Evolutionary conservation across 176 grass and related monocot species (phyloP).

Genomic region (Raddia distichophylla): DNA sequence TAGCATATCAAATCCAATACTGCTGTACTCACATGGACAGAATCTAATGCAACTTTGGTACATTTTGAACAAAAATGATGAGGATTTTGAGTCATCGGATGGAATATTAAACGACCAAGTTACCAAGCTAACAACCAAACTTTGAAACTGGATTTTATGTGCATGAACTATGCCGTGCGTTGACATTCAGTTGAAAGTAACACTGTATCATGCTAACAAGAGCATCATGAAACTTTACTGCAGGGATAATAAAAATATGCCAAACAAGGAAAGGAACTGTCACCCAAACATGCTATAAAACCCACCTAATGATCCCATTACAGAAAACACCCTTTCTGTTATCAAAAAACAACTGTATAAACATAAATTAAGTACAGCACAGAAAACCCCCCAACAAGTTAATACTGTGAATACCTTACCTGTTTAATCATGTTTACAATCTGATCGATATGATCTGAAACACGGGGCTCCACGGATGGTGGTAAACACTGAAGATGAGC

Average conservation of each 20-base stretch:
- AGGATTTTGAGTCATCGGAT: not conserved
- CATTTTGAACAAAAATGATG: not conserved
- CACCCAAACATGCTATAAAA: slow-evolving; percentile 22
- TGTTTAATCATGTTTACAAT: slow-evolving; percentile 97
- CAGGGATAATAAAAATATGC: not conserved
- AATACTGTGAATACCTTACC: slow-evolving; percentile 50
- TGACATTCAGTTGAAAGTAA: slow-evolving; percentile 7
- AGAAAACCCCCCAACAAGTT: slow-evolving; percentile 7
- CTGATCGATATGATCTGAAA: slow-evolving; percentile 83
- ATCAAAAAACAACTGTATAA: not conserved
- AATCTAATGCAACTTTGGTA: not conserved
- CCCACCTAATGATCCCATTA: not conserved
- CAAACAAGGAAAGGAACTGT: slow-evolving; percentile 25
- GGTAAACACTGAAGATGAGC: slow-evolving; percentile 82
- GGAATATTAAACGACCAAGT: not conserved
- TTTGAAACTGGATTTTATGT: not conserved
- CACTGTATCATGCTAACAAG: slow-evolving; percentile 4
- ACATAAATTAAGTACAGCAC: not conserved
- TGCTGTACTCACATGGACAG: slow-evolving; percentile 6
- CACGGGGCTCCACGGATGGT: slow-evolving; percentile 84
- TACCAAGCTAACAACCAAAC: not conserved
- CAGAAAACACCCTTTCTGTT: not conserved
- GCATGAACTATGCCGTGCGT: slow-evolving; percentile 3
- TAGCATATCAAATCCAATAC: not conserved
- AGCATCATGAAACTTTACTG: not conserved